Evolutionary conservation across 352 stramenopile genomes (phyloP), one percentile per base, ranked within the genome.

Genomic region (Pythium periplocum): DNA sequence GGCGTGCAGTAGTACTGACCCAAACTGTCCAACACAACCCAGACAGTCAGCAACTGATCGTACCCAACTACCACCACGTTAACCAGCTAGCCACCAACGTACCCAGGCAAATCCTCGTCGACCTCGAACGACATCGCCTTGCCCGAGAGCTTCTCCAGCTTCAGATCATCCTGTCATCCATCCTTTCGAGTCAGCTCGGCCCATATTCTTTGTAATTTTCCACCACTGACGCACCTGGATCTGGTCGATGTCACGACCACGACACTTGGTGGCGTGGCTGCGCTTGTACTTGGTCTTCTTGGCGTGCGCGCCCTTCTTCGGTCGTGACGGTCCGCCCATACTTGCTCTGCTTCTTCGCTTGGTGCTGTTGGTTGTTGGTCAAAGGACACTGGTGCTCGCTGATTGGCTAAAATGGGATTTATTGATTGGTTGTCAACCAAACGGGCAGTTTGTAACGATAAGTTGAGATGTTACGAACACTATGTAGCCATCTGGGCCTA

Each of bases 281-380:
- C 81, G 80, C 70, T 90, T 91, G 80, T 93, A 95, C 48, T 86
- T 68, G 57, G 91, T 95, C 65, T 93, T 93, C 69, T 93, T 95
- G 57, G 72, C 75, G 67, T 86, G 77, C 17, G 76, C 66, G 51
- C 81, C 68, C 64, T 80, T 77, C 68, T 85, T 87, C 55, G 68
- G 72, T 11, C 71, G 64, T 46, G 76, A 75, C 36, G 72, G 74
- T 51, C 71, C 71, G 40, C 42, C 63, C 66, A 74, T 76, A 34
- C 12, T 42, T 42, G 38, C 38, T 8, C 7, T 42, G 38, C 7
- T 12, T 8, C 38, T 8, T 8, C 38, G 38, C 31, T 56, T 69
- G 59, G 17, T 67, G 54, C 59, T 71, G 47, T 60, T 65, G 57
- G 54, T 56, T 61, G 43, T 40, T 50, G 62, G 49, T 59, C 52